Conservation (phyloP, 192 early-diverging fungal genomes). For the Rhizoclosmatium sp. region DNA sequence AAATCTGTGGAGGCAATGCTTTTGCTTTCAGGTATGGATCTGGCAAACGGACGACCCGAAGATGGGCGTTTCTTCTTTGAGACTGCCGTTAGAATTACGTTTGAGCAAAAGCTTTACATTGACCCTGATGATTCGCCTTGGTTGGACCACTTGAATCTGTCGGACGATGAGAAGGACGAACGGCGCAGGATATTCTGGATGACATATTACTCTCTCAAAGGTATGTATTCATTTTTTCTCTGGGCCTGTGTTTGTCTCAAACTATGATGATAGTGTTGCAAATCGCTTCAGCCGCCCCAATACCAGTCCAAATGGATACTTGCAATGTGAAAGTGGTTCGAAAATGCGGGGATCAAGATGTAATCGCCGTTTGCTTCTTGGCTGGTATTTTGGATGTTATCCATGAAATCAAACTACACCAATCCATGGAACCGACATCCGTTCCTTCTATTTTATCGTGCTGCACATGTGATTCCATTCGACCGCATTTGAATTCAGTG, state of each 20-base stretch:
- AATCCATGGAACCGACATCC: background rate
- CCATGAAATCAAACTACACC: background rate
- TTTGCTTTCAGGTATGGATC: background rate
- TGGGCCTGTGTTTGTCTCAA: background rate
- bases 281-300: background rate
- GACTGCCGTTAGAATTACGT: background rate
- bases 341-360: background rate
- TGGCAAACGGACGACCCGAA: background rate
- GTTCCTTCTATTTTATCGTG: background rate
- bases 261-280: background rate
- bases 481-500: background rate
- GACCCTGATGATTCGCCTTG: constrained; percentile 5
- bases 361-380: background rate
- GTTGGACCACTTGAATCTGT: background rate
- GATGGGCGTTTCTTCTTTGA: background rate
- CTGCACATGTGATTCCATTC: background rate
- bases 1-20: too few species aligned
- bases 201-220: background rate
- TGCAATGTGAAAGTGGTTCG: too few species aligned
- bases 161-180: background rate
- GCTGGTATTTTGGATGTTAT: background rate
- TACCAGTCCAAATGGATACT: background rate
- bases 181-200: background rate
- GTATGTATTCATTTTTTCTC: background rate
- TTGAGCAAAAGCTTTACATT: background rate